Percentiles rank a stretch among this genome's conserved stretches.
phyloP scores from a whole-genome alignment of 257 asterid genomes.

The Nyctanthes arbortristis region DNA sequence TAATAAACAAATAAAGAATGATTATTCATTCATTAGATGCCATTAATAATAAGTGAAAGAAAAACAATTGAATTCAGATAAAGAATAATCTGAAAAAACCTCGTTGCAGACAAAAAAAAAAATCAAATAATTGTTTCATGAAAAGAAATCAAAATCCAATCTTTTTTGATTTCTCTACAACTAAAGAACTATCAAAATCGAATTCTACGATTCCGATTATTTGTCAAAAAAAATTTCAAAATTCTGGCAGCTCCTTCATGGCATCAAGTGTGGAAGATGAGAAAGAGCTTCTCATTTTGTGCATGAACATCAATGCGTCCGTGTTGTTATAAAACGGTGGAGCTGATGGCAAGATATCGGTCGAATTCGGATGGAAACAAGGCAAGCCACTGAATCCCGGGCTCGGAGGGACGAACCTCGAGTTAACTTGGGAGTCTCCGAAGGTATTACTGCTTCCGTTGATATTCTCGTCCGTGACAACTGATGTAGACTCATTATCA shows the following conservation, averaged over 20 bases:
- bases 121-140: background rate
- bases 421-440: background rate
- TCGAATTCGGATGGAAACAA: background rate
- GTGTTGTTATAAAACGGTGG: slow-evolving; percentile 1
- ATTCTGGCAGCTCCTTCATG: slow-evolving; percentile 22
- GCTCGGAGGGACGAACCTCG: slow-evolving; percentile 2
- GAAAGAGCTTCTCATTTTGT: slow-evolving; percentile 2
- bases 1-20: no score
- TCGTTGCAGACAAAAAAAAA: background rate
- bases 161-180: background rate
- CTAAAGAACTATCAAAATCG: background rate
- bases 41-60: no score
- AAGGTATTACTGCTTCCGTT: background rate
- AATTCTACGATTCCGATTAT: no score
- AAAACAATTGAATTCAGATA: background rate
- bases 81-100: background rate
- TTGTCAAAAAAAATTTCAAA: slow-evolving; percentile 10
- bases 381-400: background rate
- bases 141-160: background rate
- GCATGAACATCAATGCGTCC: slow-evolving; percentile 15
- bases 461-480: slow-evolving; percentile 17
- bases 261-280: slow-evolving; percentile 17
- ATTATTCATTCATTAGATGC: no score
- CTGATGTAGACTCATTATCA: slow-evolving; percentile 18
- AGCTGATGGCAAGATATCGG: slow-evolving; percentile 16